These are phyloP conservation scores for Sporormia fimetaria DNA, from an alignment of 495 filamentous ascomycete genomes.

Conservation along the genomic window DNA sequence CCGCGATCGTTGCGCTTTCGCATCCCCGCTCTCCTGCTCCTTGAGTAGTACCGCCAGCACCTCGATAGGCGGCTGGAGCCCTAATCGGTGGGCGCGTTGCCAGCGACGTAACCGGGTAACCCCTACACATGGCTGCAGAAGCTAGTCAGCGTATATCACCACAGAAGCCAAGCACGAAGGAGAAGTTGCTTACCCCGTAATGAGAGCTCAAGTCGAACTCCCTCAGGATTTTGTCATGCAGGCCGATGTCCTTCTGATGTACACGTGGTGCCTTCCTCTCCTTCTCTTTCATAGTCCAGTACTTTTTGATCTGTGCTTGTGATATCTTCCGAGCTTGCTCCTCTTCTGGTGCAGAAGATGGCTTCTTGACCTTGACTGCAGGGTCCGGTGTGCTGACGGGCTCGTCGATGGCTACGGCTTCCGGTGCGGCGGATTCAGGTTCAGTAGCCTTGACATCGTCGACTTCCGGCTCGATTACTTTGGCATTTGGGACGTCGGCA, in stretches of 20 bases:
- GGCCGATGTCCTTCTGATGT: conserved; percentile 58
- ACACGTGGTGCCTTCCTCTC: conserved; percentile 48
- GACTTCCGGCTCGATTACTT: conserved; percentile 35
- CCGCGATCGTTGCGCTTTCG: conserved; percentile 50
- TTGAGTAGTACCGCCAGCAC: conserved; percentile 77
- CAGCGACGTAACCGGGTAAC: conserved; percentile 73
- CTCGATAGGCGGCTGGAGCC: conserved; percentile 77
- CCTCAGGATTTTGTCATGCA: conserved; percentile 74
- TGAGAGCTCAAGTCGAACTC: conserved; percentile 82
- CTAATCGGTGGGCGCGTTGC: conserved; percentile 69
- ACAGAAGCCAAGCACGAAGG: conserved; percentile 3
- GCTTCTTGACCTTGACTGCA: conserved; percentile 27
- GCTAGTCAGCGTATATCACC: not conserved
- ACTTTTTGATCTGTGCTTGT: conserved; percentile 52
- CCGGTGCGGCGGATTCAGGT: conserved; percentile 37
- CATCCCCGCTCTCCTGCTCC: conserved; percentile 46
- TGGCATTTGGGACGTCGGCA: conserved; percentile 31
- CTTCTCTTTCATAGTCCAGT: conserved; percentile 60
- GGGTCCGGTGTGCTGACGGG: conserved; percentile 26
- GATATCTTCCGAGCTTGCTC: conserved; percentile 50
- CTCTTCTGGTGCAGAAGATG: conserved; percentile 37
- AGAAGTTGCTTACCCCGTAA: conserved; percentile 61
- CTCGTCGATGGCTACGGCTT: conserved; percentile 36
- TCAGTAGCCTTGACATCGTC: conserved; percentile 33
- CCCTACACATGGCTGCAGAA: conserved; percentile 76